Evolutionary conservation across 345 rosid species (phyloP), one percentile per base, ranked within the genome.

Genomic region (Moricandia arvensis): DNA sequence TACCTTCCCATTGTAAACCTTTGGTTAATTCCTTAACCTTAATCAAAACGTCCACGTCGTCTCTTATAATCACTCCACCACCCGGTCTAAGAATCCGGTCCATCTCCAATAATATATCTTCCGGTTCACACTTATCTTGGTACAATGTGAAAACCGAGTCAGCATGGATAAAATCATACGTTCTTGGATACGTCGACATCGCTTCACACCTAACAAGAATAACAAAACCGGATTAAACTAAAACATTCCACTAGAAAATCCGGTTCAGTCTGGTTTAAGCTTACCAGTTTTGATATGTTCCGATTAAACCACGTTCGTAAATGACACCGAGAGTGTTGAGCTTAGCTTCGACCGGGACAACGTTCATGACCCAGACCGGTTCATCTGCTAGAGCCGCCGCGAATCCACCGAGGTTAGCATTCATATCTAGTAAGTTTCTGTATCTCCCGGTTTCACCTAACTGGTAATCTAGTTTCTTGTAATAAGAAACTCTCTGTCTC

Each of bases 181-280:
- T 95, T 67, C 99, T 85, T 11, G 99, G 99, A 74, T 92, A 95
- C 11, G 97, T 95, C 24, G 99, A 95, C 99, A 95, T 90, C 49
- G 99, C 97, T 75, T 95, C 83, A 43, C 83, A 80, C 83, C 83
- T 80, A 38, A 33, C 66, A 29, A 29, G 3, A 29, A 29, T 1
- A 29, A 29, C 31, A 27, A 13, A 24, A 43, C 6, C 67, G 17
- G 45, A 47, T 65, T 66, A 68, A 74, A 68, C 31, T n/a, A n/a
- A n/a, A n/a, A n/a, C n/a, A n/a, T n/a, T n/a, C n/a, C n/a, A n/a
- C n/a, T n/a, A n/a, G n/a, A n/a, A n/a, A n/a, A n/a, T n/a, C n/a
- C n/a, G n/a, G n/a, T n/a, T n/a, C n/a, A n/a, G n/a, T n/a, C n/a
- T n/a, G n/a, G n/a, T n/a, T n/a, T n/a, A 54, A 62, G 5, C 75